Evolutionary conservation across 202 grass and related monocot species (phyloP).

Genomic region (Zoysia matrella): DNA sequence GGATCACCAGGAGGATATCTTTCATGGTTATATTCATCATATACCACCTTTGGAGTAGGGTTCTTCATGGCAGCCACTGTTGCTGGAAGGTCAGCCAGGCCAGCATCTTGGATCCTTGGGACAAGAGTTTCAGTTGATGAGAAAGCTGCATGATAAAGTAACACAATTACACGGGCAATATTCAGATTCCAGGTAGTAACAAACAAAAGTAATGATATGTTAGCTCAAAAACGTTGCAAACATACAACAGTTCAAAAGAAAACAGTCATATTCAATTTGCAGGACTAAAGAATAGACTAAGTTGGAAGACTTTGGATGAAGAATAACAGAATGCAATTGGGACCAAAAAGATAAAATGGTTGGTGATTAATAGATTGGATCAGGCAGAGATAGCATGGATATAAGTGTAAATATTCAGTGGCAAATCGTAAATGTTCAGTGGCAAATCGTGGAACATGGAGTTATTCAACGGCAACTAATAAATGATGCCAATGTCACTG

Average conservation of each 20-base stretch:
- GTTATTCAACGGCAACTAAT: background rate
- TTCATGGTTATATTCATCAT: conserved; percentile 85
- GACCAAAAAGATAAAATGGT: background rate
- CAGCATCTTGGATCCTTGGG: conserved; percentile 60
- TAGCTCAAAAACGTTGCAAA: background rate
- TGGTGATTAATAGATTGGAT: too few relatives aligned
- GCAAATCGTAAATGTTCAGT: too few relatives aligned
- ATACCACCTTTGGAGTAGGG: conserved; percentile 76
- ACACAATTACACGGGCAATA: background rate
- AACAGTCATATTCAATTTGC: background rate
- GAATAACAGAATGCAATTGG: background rate
- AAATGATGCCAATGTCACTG: background rate
- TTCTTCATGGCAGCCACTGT: conserved; percentile 83
- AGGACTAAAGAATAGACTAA: conserved; percentile 7
- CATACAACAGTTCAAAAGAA: background rate
- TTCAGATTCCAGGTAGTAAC: conserved; percentile 5
- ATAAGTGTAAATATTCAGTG: too few relatives aligned
- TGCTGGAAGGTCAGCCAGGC: conserved; percentile 55
- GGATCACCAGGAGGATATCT: too few relatives aligned
- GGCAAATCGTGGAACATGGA: background rate
- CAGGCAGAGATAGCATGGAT: too few relatives aligned
- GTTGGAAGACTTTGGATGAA: background rate
- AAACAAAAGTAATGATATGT: background rate
- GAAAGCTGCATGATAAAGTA: conserved; percentile 56
- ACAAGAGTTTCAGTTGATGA: conserved; percentile 67